Base-by-base conservation (phyloP, 306 rosid genomes). In the Cicer chorassanicum region DNA sequence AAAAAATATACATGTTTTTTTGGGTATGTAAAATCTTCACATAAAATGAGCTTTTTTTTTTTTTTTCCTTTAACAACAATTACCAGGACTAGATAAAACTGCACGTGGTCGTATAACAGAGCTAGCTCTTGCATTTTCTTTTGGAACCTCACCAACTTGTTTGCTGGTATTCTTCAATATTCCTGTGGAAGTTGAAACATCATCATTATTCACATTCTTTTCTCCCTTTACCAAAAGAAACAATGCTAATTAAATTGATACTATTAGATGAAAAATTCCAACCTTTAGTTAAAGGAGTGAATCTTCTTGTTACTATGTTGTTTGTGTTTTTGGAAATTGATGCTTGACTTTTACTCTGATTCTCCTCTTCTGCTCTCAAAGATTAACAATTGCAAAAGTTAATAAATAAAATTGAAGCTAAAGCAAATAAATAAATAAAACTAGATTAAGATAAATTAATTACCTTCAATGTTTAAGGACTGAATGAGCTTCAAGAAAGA, bases 31-130 rank as follows among this genome's bases (percentile, higher is more conserved):
- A 24, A 24, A 24, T 24, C 4, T 24, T 24, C 29, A 24, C 29
- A 24, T 24, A 24, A 24, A 3, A 24, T 24, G 29, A 24, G 29
- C 29, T 2, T 24, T 24, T 24, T 2, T 24, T n/a, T 24, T 24
- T 24, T 24, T 24, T 24, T 24, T 0, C 34, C 34, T 24, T 24
- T 24, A 24, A 24, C 13, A 21, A 16, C 16, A 73, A 55, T 76
- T 82, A 89, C 92, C 90, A 6, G 90, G 95, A 68, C 95, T 89
- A 13, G 92, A 89, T 70, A 89, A 71, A 29, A 89, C 86, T 2
- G 92, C 95, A 2, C 90, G 90, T 6, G 95, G 95, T 15, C 86
- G 87, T 6, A 78, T 70, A 43, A 66, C 64, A 24, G 77, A 76
- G 67, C 70, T 64, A 18, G 80, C 66, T 65, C 70, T 74, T 9